Conservation (phyloP, 1,284 basidiomycete genomes). For the Apiotrichum gamsii region DNA sequence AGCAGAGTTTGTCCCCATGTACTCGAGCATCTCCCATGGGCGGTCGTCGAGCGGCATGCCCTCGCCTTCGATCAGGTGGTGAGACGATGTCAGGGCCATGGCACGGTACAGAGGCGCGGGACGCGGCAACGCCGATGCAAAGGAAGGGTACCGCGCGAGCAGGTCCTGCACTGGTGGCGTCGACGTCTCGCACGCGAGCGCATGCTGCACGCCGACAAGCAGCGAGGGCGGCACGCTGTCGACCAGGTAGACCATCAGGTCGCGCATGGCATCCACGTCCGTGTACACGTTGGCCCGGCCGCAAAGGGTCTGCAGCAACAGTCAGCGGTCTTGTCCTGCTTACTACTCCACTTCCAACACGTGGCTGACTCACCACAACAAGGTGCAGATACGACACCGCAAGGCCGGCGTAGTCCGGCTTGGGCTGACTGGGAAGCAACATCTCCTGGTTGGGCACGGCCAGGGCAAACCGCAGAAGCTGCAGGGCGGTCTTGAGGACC, state of each 20-base stretch:
- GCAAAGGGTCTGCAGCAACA: constrained; percentile 13
- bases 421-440: constrained; percentile 16
- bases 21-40: constrained; percentile 44
- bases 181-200: constrained; percentile 28
- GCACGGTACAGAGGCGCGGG: constrained; percentile 23
- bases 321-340: not conserved
- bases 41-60: constrained; percentile 36
- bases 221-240: constrained; percentile 10
- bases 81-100: constrained; percentile 23
- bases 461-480: constrained; percentile 32
- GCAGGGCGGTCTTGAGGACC: constrained; percentile 25
- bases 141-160: constrained; percentile 11
- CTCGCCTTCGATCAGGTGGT: constrained; percentile 11
- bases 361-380: constrained; percentile 30
- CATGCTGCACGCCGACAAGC: constrained; percentile 11
- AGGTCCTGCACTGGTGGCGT: constrained; percentile 19
- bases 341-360: too few species aligned
- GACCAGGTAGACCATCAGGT: constrained; percentile 27
- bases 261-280: constrained; percentile 16
- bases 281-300: constrained; percentile 7
- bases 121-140: constrained; percentile 26
- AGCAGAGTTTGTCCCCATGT: constrained; percentile 21
- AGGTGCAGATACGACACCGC: constrained; percentile 29
- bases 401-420: constrained; percentile 36
- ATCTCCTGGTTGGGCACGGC: constrained; percentile 23